Evolutionary conservation across 1,284 basidiomycete species (phyloP), one percentile per base, ranked within the genome.

Genomic region (Anthracocystis walkeri): DNA sequence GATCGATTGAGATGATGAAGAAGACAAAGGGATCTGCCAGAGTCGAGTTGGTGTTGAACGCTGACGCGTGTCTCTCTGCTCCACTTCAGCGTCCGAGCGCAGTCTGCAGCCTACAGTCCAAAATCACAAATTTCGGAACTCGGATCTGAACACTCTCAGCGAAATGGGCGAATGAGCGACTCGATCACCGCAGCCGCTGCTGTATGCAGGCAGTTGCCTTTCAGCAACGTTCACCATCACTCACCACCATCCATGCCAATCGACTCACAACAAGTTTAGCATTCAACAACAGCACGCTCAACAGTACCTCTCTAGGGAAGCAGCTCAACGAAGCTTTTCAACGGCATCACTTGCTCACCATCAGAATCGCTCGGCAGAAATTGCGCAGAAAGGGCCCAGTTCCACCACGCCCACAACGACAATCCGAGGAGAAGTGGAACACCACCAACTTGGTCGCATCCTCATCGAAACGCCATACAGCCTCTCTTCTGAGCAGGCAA

Each of bases 61-160:
- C 65, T 68, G 35, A 38, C 62, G 65, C 65, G 65, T 68, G 65
- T 68, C 65, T 60, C 54, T 21, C 23, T 11, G 58, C 49, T 14
- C 16, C 38, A 20, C 29, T 33, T 12, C 48, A 61, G 35, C 57
- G 57, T 49, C 49, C 53, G n/a, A 42, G 59, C 52, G 49, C 48
- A 49, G 29, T 44, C 25, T 33, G 41, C 58, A 49, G 40, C 45
- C 64, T 35, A 55, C 29, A 25, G 4, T 27, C 35, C 21, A 54
- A 63, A 18, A n/a, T 8, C 20, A 10, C 18, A 10, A 58, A 48
- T 25, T 23, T 62, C 65, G 65, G 65, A 44, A 48, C 12, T 44
- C 65, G 65, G 65, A 58, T 25, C 42, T 4, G 42, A 29, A 29
- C n/a, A 21, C 14, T 33, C 44, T 55, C 44, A 20, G 33, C 40